Evolutionary conservation across 495 filamentous ascomycete genomes (phyloP).

Genomic region (Neurospora sp.): DNA sequence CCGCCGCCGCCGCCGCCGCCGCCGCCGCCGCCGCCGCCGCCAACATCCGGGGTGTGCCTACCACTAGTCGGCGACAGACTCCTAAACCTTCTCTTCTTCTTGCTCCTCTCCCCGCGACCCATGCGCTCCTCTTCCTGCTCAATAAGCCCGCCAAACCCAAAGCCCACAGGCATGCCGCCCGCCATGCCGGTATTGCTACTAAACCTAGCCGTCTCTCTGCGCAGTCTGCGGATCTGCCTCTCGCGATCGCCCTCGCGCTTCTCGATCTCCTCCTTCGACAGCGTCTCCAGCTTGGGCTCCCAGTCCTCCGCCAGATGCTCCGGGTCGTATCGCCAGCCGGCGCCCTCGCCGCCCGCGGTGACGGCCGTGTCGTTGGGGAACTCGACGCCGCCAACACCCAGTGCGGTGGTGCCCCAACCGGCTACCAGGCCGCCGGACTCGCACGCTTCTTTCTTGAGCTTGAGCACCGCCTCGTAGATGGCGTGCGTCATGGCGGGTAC

Average conservation of each 20-base stretch:
- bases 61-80: slow-evolving; percentile 69
- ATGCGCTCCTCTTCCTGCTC: slow-evolving; percentile 54
- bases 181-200: slow-evolving; percentile 72
- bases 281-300: slow-evolving; percentile 83
- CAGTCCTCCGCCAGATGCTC: slow-evolving; percentile 85
- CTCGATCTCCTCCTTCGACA: slow-evolving; percentile 95
- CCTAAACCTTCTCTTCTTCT: slow-evolving; percentile 88
- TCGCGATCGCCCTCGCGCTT: slow-evolving; percentile 93
- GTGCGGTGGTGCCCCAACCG: slow-evolving; percentile 40
- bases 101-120: slow-evolving; percentile 79
- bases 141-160: slow-evolving; percentile 47
- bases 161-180: slow-evolving; percentile 49
- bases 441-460: slow-evolving; percentile 90
- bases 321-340: slow-evolving; percentile 90
- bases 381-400: slow-evolving; percentile 41
- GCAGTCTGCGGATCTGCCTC: slow-evolving; percentile 72
- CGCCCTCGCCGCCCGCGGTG: slow-evolving; percentile 45
- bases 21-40: slow-evolving; percentile 46
- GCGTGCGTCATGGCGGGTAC: slow-evolving; percentile 87
- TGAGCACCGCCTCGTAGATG: slow-evolving; percentile 91
- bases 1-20: slow-evolving; percentile 42
- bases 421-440: slow-evolving; percentile 73
- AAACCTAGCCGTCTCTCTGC: slow-evolving; percentile 87
- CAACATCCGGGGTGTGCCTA: slow-evolving; percentile 66
- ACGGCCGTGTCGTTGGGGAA: slow-evolving; percentile 85